Evolutionary conservation across 768 basidiomycete species (phyloP), one percentile per base, ranked within the genome.

Genomic region (Boletus rubropictus): DNA sequence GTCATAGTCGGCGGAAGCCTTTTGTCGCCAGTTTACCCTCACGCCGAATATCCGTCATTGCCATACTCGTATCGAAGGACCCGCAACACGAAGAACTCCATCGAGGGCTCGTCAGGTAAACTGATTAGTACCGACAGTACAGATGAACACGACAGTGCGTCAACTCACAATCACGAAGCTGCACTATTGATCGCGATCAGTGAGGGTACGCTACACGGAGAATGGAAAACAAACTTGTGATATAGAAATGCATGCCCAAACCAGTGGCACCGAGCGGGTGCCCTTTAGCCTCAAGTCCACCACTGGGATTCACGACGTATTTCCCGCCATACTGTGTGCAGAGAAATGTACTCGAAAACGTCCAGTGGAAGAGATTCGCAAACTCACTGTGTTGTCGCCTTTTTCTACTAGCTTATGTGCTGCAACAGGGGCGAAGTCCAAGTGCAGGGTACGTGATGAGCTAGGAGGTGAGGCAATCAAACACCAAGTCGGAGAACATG

Each of bases 231-330:
- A 35, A 58, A 85, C 85, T 88, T 56, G 82, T 78, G 51, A 89
- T 85, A 58, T 87, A 89, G 66, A 89, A 89, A 61, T 90, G 87
- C 88, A 89, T 89, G 22, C 84, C 87, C 12, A 90, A 68, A 2
- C 88, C 88, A 15, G 85, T 89, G 1, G 88, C 86, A 32, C 88
- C 87, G 17, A 90, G 74, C 3, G 89, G 89, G 59, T 91, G 87
- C 3, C 89, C 89, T 60, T 90, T 92, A n/a, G 87, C 86, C 60
- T 92, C 86, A 14, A 92, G 74, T 0, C 89, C 89, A 21, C 89
- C 89, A 42, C 83, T 86, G 0, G 89, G 86, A 54, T 92, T 91
- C 29, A 92, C 69, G 15, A 92, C 86, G 41, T 78, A 92, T 65
- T 88, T 87, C 5, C 90, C 89, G 17, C 86, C 89, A 48, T 88